Evolutionary conservation across 139 green algal genomes (phyloP).

Genomic region (Dunaliella primolecta): DNA sequence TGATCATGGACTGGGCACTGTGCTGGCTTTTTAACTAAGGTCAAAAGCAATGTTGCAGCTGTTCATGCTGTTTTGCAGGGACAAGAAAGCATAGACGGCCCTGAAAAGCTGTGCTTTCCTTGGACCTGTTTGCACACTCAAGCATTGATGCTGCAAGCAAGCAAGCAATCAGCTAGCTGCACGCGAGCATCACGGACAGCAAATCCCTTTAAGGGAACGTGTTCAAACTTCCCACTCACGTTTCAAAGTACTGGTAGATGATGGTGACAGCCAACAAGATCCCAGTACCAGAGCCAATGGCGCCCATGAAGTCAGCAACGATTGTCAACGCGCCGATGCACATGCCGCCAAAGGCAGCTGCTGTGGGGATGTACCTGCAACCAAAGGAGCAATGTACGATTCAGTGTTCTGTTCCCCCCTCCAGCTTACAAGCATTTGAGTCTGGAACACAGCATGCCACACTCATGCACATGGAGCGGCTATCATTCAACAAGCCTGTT

Average conservation of each 20-base stretch:
- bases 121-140: too few relatives aligned
- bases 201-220: background rate
- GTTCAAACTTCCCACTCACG: background rate
- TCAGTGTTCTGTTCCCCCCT: too few relatives aligned
- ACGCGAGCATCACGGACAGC: background rate
- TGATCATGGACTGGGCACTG: background rate
- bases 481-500: background rate
- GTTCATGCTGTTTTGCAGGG: background rate
- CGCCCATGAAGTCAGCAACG: conserved; percentile 97
- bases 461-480: background rate
- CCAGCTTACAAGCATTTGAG: background rate
- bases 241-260: conserved; percentile 82
- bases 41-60: background rate
- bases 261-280: conserved; percentile 98
- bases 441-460: background rate
- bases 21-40: background rate
- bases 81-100: background rate
- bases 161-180: too few relatives aligned
- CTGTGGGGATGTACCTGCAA: conserved; percentile 63
- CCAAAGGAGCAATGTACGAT: background rate
- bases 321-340: conserved; percentile 99
- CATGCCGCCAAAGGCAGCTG: conserved; percentile 97
- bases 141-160: too few relatives aligned
- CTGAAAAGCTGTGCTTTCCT: too few relatives aligned
- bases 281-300: conserved; percentile 89